Percentiles rank a stretch among this genome's conserved stretches.
Evolutionary conservation across 1,139 yeast species (phyloP).

Genomic region (Blastobotrys malaysiensis): DNA sequence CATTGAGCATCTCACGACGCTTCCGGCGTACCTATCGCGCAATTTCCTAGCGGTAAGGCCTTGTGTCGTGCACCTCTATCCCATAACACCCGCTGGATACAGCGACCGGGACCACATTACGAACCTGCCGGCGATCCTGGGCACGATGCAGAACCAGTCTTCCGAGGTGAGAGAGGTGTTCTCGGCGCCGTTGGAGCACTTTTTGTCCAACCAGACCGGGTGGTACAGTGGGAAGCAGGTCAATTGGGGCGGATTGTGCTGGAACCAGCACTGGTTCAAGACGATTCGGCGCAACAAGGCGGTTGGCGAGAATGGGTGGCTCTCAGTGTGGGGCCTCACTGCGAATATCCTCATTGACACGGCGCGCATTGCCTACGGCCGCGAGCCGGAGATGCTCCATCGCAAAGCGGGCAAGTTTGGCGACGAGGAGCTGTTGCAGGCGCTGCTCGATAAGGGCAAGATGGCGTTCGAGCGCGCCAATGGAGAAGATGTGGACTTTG

Average conservation of each 20-base stretch:
- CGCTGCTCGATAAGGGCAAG: constrained; percentile 21
- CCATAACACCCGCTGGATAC: too few species aligned
- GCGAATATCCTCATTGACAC: constrained; percentile 79
- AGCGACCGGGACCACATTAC: constrained; percentile 21
- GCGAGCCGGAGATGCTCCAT: constrained; percentile 34
- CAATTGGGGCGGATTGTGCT: constrained; percentile 33
- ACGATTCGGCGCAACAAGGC: constrained; percentile 42
- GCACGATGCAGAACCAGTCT: constrained; percentile 34
- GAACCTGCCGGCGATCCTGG: constrained; percentile 29
- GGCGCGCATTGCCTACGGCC: constrained; percentile 53
- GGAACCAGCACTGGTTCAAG: constrained; percentile 30
- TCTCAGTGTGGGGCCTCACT: constrained; percentile 88
- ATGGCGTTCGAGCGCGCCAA: constrained; percentile 23
- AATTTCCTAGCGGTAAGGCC: constrained; percentile 82
- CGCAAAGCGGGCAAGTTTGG: constrained; percentile 28
- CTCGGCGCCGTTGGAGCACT: constrained; percentile 27
- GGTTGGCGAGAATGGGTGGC: constrained; percentile 50
- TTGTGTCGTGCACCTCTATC: constrained; percentile 49
- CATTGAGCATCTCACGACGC: constrained; percentile 49
- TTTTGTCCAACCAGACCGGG: constrained; percentile 23
- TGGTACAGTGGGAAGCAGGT: constrained; percentile 34
- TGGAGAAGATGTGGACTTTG: constrained; percentile 22
- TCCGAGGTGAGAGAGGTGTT: constrained; percentile 34
- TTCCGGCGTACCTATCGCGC: constrained; percentile 74
- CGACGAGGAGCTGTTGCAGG: constrained; percentile 29